phyloP scores from a whole-genome alignment of 306 rosid species.

The Gleditsia sinensis region DNA sequence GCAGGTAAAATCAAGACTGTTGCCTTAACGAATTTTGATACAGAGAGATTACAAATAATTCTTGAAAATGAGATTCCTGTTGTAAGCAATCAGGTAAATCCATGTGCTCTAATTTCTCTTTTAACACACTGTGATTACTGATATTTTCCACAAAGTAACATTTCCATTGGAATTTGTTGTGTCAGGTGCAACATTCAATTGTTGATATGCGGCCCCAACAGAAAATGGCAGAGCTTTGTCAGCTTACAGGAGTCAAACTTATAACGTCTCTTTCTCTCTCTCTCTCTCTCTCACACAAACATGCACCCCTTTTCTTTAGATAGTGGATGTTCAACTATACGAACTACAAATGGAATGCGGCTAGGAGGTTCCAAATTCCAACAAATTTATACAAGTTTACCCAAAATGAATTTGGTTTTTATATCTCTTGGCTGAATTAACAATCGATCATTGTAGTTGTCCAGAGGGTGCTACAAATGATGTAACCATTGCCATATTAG shows the following conservation, averaged over 20 bases:
- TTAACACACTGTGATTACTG: neutral
- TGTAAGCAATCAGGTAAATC: constrained; percentile 92
- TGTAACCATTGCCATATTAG: neutral
- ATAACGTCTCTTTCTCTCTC: constrained; percentile 72
- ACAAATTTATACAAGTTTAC: neutral
- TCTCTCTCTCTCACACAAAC: constrained; percentile 25
- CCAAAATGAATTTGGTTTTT: neutral
- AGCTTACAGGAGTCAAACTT: constrained; percentile 91
- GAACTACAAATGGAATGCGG: neutral
- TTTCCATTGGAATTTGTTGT: constrained; percentile 4
- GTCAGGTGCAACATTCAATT: constrained; percentile 89
- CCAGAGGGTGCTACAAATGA: neutral
- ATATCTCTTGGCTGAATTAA: neutral
- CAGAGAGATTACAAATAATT: constrained; percentile 85
- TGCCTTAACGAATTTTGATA: constrained; percentile 89
- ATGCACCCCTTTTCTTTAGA: neutral
- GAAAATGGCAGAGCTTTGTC: constrained; percentile 90
- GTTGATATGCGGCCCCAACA: constrained; percentile 96
- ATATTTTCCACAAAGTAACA: neutral
- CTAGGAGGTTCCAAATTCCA: neutral
- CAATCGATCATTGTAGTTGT: neutral
- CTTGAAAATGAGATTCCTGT: constrained; percentile 89
- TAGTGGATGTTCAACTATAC: neutral
- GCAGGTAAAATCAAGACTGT: constrained; percentile 92
- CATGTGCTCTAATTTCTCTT: constrained; percentile 11